Evolutionary conservation across 2,329 filamentous ascomycete genomes (phyloP).

Genomic region (Epichloe glyceriae): DNA sequence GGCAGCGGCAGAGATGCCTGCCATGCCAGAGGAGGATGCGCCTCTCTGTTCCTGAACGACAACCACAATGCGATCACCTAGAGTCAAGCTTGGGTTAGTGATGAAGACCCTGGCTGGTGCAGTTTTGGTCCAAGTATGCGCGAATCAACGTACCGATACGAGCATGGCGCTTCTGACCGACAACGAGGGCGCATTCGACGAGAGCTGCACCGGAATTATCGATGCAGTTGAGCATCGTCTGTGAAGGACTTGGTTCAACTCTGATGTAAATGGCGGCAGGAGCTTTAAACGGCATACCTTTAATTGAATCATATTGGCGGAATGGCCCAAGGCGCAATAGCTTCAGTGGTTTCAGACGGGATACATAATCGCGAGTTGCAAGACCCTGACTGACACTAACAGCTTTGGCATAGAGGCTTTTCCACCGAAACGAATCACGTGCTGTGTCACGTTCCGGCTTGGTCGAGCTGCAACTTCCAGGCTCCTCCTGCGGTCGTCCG

Average conservation of each 20-base stretch:
- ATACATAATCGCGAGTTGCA: background rate
- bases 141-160: conserved; percentile 57
- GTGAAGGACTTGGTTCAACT: conserved; percentile 8
- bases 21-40: conserved; percentile 56
- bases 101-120: background rate
- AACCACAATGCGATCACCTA: conserved; percentile 92
- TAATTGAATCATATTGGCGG: conserved; percentile 73
- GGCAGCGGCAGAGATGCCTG: conserved; percentile 61
- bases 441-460: conserved; percentile 1
- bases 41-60: conserved; percentile 95
- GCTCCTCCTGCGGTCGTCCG: conserved; percentile 15
- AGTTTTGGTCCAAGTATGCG: background rate
- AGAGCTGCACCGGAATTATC: conserved; percentile 97
- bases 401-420: background rate
- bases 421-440: conserved; percentile 1
- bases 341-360: background rate
- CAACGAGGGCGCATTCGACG: conserved; percentile 88
- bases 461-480: too few species aligned
- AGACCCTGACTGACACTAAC: background rate
- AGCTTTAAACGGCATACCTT: conserved; percentile 40
- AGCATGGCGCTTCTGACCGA: conserved; percentile 80
- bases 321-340: conserved; percentile 4
- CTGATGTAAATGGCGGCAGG: background rate
- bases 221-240: conserved; percentile 99
- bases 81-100: background rate